Percentiles rank a stretch among this genome's conserved stretches.
These are phyloP conservation scores for Zalaria sp. DNA, from an alignment of 2,329 filamentous ascomycete species.

Conservation along the genomic window DNA sequence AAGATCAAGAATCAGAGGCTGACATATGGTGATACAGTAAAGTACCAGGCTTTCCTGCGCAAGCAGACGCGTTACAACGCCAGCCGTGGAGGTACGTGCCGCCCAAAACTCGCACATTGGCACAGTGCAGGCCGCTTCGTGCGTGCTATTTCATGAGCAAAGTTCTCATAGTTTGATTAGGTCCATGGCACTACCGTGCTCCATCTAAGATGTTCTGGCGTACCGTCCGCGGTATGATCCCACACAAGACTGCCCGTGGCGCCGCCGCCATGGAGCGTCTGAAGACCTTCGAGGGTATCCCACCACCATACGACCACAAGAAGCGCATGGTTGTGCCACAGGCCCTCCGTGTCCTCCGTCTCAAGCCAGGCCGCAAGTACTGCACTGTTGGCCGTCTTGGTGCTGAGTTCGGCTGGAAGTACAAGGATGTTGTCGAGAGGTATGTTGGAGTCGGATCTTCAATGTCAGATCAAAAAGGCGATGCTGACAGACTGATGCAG, in stretches of 20 bases:
- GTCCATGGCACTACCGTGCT: slow-evolving; percentile 99
- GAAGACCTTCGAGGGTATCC: slow-evolving; percentile 99
- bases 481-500: slow-evolving; percentile 33
- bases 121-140: too few species aligned
- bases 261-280: slow-evolving; percentile 93
- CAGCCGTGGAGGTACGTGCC: slow-evolving; percentile 76
- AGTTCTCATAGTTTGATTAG: slow-evolving; percentile 25
- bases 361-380: slow-evolving; percentile 99
- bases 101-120: background rate
- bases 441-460: slow-evolving; percentile 37
- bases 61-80: slow-evolving; percentile 99
- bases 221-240: slow-evolving; percentile 99
- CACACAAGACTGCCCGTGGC: slow-evolving; percentile 98
- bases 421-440: slow-evolving; percentile 98
- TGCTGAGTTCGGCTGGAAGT: slow-evolving; percentile 99
- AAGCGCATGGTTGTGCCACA: slow-evolving; percentile 99
- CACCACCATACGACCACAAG: slow-evolving; percentile 98
- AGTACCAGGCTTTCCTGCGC: slow-evolving; percentile 99
- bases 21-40: slow-evolving; percentile 51
- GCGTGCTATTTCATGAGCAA: too few species aligned
- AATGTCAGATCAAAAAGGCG: background rate
- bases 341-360: slow-evolving; percentile 86
- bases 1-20: slow-evolving; percentile 1
- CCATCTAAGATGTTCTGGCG: slow-evolving; percentile 99
- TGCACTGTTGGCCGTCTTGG: slow-evolving; percentile 96